Evolutionary conservation across 2,329 filamentous ascomycete genomes (phyloP).

Genomic region (Moelleriella libera): DNA sequence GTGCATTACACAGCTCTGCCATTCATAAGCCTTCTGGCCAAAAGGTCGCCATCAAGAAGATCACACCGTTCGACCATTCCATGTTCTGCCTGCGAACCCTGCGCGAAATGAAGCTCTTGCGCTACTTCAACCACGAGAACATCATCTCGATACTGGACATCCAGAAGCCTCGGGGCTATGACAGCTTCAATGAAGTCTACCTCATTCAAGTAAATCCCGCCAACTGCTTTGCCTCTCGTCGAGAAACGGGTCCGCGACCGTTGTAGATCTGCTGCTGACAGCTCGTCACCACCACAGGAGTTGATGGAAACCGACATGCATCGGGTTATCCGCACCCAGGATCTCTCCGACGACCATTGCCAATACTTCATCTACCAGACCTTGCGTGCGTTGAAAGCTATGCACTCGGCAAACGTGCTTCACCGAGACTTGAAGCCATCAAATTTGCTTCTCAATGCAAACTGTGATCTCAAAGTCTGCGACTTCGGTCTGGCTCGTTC

Average conservation of each 20-base stretch:
- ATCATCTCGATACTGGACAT: conserved; percentile 99
- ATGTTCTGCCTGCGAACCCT: conserved; percentile 97
- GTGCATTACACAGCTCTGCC: conserved; percentile 52
- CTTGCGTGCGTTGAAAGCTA: conserved; percentile 89
- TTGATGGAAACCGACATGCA: conserved; percentile 99
- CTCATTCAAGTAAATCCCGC: conserved; percentile 70
- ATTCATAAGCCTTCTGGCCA: conserved; percentile 96
- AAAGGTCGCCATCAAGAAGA: conserved; percentile 99
- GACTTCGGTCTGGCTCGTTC: conserved; percentile 95
- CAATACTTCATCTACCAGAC: conserved; percentile 99
- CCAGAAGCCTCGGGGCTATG: conserved; percentile 92
- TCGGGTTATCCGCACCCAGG: conserved; percentile 93
- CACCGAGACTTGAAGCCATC: conserved; percentile 97
- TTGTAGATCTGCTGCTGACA: background rate
- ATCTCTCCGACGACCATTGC: conserved; percentile 97
- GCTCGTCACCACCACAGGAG: conserved; percentile 40
- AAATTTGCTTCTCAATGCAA: conserved; percentile 91
- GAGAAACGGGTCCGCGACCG: background rate
- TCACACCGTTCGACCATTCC: conserved; percentile 96
- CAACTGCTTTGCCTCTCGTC: background rate
- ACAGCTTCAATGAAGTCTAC: conserved; percentile 94
- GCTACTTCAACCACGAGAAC: conserved; percentile 99
- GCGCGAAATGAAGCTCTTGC: conserved; percentile 96
- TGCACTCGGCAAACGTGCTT: conserved; percentile 97
- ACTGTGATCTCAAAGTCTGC: conserved; percentile 98